Evolutionary conservation across 2,329 filamentous ascomycete species (phyloP).

Genomic region (Ophiostoma sp.): DNA sequence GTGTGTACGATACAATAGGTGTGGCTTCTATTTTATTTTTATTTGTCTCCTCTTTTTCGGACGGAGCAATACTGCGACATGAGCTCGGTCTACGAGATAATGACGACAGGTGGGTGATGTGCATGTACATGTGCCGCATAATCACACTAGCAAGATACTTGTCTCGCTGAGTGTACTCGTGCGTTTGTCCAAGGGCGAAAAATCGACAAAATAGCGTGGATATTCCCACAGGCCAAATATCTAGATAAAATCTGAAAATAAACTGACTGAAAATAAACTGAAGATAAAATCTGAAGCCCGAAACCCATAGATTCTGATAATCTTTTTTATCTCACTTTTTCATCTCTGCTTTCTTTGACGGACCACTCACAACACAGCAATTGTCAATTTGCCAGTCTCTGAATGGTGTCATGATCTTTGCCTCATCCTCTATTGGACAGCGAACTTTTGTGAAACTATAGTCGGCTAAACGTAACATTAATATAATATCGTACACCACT

Average conservation of each 20-base stretch:
- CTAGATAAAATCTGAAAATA: background rate
- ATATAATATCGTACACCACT: background rate
- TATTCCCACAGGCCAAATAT: no score
- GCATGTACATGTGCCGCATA: background rate
- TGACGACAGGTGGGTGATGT: background rate
- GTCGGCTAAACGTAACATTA: background rate
- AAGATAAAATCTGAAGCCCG: background rate
- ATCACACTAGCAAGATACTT: background rate
- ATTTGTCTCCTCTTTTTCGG: no score
- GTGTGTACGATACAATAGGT: background rate
- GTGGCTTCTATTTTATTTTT: background rate
- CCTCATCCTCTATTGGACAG: constrained; percentile 18
- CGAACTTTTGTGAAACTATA: constrained; percentile 14
- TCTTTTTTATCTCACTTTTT: background rate
- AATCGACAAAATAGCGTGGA: background rate
- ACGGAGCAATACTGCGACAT: background rate
- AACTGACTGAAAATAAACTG: background rate
- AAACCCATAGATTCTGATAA: background rate
- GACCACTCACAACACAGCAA: constrained; percentile 20
- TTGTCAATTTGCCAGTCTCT: constrained; percentile 17
- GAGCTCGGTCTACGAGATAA: constrained; percentile 8
- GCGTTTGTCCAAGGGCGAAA: background rate
- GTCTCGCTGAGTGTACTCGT: no score
- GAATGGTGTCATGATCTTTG: constrained; percentile 18
- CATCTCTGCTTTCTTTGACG: constrained; percentile 4